These are phyloP conservation scores for Laburnicola sp. DNA, from an alignment of 2,329 filamentous ascomycete genomes.

Conservation along the genomic window DNA sequence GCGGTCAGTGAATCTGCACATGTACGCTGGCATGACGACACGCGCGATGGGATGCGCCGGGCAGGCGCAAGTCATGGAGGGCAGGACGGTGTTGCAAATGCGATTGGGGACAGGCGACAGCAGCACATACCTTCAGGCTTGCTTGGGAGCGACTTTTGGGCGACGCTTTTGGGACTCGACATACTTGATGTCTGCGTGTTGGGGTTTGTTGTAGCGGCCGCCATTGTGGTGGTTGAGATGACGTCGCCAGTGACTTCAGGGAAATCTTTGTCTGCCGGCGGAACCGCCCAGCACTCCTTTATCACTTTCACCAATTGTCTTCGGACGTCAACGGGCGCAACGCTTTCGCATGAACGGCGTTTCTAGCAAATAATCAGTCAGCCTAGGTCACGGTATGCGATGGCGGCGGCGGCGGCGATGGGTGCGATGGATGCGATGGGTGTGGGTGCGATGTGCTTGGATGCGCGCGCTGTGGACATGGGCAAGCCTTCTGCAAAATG, in stretches of 20 bases:
- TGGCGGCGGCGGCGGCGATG: constrained; percentile 4
- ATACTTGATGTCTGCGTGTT: constrained; percentile 8
- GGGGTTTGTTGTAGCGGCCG: constrained; percentile 8
- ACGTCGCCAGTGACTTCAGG: constrained; percentile 8
- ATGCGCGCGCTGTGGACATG: neutral
- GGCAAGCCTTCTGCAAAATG: neutral
- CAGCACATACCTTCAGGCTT: constrained; percentile 8
- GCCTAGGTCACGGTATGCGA: neutral
- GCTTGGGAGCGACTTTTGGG: neutral
- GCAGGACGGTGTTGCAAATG: neutral
- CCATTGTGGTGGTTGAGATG: constrained; percentile 8
- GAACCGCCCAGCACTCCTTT: constrained; percentile 6
- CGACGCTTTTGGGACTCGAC: constrained; percentile 6
- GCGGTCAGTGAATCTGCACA: constrained; percentile 4
- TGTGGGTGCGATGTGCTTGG: neutral
- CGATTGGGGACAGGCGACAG: constrained; percentile 1
- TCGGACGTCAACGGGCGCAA: neutral
- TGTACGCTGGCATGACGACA: constrained; percentile 2
- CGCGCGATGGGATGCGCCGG: neutral
- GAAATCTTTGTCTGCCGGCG: constrained; percentile 3
- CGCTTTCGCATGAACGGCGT: neutral
- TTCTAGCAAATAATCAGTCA: constrained; percentile 1
- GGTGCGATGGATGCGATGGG: neutral
- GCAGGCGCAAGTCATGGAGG: neutral
- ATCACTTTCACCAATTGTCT: constrained; percentile 3